Conservation (phyloP, 2,329 filamentous ascomycete genomes). For the Penicillium glabrum region DNA sequence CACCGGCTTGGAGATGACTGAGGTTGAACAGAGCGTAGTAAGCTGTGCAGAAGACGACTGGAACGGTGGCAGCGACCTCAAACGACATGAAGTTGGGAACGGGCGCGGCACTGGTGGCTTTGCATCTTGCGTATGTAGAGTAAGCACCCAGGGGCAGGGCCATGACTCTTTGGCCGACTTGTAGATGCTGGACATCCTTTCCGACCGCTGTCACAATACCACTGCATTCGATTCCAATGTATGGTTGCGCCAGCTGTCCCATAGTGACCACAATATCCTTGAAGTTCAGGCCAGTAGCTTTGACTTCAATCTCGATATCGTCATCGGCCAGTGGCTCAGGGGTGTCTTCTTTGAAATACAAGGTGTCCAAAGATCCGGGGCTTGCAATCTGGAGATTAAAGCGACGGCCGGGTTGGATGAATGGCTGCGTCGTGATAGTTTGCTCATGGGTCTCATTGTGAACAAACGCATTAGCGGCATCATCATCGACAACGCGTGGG, state of each 20-base stretch:
- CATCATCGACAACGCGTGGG: conserved; percentile 19
- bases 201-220: conserved; percentile 35
- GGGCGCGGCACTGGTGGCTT: conserved; percentile 20
- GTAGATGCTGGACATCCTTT: conserved; percentile 26
- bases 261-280: conserved; percentile 37
- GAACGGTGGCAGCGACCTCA: conserved; percentile 19
- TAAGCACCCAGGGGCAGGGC: conserved; percentile 32
- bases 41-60: conserved; percentile 24
- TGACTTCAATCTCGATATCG: conserved; percentile 37
- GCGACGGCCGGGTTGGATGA: conserved; percentile 20
- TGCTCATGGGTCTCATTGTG: conserved; percentile 25
- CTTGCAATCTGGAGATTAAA: conserved; percentile 24
- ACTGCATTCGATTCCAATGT: conserved; percentile 36
- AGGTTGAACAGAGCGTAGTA: conserved; percentile 23
- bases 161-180: conserved; percentile 36
- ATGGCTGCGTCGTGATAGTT: conserved; percentile 20
- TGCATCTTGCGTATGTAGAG: conserved; percentile 29
- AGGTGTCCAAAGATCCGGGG: conserved; percentile 22
- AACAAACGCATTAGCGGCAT: conserved; percentile 20
- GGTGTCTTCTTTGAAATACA: conserved; percentile 26
- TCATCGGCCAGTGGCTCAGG: conserved; percentile 16
- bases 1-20: conserved; percentile 17
- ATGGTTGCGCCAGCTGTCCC: conserved; percentile 31
- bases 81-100: conserved; percentile 21
- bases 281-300: conserved; percentile 37